phyloP scores from a whole-genome alignment of 2,329 filamentous ascomycete genomes.

The Endocalyx cinctus region DNA sequence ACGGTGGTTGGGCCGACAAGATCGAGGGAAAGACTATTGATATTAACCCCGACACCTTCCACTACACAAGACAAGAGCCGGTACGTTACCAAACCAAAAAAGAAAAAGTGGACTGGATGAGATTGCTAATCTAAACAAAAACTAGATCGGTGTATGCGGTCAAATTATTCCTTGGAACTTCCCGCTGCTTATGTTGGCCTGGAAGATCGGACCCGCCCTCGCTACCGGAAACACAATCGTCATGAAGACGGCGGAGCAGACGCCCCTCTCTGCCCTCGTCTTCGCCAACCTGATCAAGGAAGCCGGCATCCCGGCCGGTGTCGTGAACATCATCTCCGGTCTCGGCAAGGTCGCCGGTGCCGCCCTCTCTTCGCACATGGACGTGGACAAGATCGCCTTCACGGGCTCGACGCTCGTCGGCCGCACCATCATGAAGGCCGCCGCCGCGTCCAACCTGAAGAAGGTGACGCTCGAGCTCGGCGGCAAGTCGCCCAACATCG shows the following conservation, averaged over 20 bases:
- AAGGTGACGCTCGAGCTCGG: slow-evolving; percentile 78
- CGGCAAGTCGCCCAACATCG: slow-evolving; percentile 76
- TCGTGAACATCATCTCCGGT: slow-evolving; percentile 73
- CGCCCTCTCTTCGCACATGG: slow-evolving; percentile 71
- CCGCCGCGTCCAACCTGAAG: slow-evolving; percentile 73
- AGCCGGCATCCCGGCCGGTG: slow-evolving; percentile 74
- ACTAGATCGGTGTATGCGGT: slow-evolving; percentile 50
- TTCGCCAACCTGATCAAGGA: slow-evolving; percentile 64
- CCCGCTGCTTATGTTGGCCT: slow-evolving; percentile 73
- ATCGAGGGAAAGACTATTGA: slow-evolving; percentile 83
- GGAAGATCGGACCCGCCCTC: slow-evolving; percentile 76
- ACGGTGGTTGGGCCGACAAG: slow-evolving; percentile 90
- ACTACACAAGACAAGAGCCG: slow-evolving; percentile 78
- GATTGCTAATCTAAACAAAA: slow-evolving; percentile 6
- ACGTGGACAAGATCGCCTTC: slow-evolving; percentile 79
- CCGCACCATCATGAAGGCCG: slow-evolving; percentile 75
- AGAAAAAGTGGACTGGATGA: not conserved
- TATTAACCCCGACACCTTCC: slow-evolving; percentile 71
- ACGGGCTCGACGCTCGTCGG: slow-evolving; percentile 73
- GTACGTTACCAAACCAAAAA: slow-evolving; percentile 30
- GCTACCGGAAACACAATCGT: slow-evolving; percentile 69
- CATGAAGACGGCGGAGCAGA: slow-evolving; percentile 74
- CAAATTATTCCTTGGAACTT: slow-evolving; percentile 93
- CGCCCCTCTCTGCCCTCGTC: slow-evolving; percentile 64
- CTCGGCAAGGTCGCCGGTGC: slow-evolving; percentile 76